Base-by-base conservation (phyloP, 257 asterid genomes). In the Salvia rosmarinus region DNA sequence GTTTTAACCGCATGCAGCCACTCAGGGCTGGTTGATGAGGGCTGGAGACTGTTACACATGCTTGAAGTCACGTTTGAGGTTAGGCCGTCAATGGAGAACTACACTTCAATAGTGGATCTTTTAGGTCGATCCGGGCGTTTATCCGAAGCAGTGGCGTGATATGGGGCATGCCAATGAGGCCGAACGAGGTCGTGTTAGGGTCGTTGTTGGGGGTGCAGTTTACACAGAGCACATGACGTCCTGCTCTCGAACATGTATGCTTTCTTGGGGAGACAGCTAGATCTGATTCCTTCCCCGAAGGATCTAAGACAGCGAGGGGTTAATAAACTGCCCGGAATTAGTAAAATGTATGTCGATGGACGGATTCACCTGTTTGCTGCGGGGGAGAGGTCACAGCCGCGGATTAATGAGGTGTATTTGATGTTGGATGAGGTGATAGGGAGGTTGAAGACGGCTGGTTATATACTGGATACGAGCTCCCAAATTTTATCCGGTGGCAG, bases 1-100 rank as follows among this genome's bases (percentile, higher is more conserved):
- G 71, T 88, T 23, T 70, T 92, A 76, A 88, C 82, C 74, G 96
- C 90, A 60, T 92, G 98, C 75, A 92, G 98, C 64, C 96, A 91
- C 78, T 84, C 95, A 1, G 98, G 98, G 14, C 77, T 92, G 50
- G 89, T 92, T 35, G 85, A 89, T 2, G 80, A 78, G 79, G 98
- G 98, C 11, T 78, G 86, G 3, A 37, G 76, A 39, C n/a, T 87
- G 56, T 91, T 91, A 85, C 51, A 80, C 79, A 64, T 71, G 55
- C 88, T 91, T 30, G 80, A 85, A 9, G 2, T 0, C 43, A 1
- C 11, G 11, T 37, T 6, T 7, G 43, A 37, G 43, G 11, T 37
- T 9, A 37, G 43, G 51, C 96, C 96, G 63, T 85, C 96, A 1
- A 79, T 89, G 80, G 98, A 92, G 49, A 88, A 89, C 78, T 89